Evolutionary conservation across 768 basidiomycete species (phyloP).

Genomic region (Boletus coccyginus): DNA sequence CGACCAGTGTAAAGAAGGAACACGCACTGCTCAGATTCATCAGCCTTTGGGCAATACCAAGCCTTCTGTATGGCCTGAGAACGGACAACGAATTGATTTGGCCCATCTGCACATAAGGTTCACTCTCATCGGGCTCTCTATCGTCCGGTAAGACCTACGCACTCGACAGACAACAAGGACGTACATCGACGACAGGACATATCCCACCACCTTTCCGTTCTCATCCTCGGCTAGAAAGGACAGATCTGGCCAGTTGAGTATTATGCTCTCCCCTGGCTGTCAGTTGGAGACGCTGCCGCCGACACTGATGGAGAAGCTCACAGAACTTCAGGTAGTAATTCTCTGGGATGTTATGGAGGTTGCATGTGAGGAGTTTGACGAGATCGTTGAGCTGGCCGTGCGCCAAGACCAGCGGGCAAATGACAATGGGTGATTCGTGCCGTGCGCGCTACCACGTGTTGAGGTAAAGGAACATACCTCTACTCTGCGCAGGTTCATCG

Average conservation of each 20-base stretch:
- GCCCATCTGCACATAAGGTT: conserved; percentile 15
- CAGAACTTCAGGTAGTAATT: conserved; percentile 39
- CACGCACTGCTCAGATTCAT: conserved; percentile 28
- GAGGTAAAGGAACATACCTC: conserved; percentile 20
- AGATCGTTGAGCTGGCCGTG: conserved; percentile 43
- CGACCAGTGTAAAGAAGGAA: not conserved
- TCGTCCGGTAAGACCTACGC: conserved; percentile 1
- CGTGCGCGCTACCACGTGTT: not conserved
- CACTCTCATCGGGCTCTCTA: conserved; percentile 25
- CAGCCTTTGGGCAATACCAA: conserved; percentile 25
- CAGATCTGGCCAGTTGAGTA: conserved; percentile 50
- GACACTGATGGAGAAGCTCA: conserved; percentile 11
- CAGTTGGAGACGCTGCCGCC: conserved; percentile 1
- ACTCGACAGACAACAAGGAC: conserved; percentile 12
- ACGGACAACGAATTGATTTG: conserved; percentile 30
- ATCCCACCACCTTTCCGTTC: conserved; percentile 49
- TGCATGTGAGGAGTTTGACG: conserved; percentile 48
- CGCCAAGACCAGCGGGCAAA: not conserved
- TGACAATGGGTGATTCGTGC: not conserved
- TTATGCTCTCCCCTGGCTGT: conserved; percentile 42
- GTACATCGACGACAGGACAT: conserved; percentile 56
- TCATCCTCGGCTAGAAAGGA: conserved; percentile 54
- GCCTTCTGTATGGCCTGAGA: conserved; percentile 28
- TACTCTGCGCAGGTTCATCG: conserved; percentile 30
- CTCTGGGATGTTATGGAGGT: conserved; percentile 52